Evolutionary conservation across 2,329 filamentous ascomycete species (phyloP), one percentile per base, ranked within the genome.

Genomic region (Monilinia aucupariae): DNA sequence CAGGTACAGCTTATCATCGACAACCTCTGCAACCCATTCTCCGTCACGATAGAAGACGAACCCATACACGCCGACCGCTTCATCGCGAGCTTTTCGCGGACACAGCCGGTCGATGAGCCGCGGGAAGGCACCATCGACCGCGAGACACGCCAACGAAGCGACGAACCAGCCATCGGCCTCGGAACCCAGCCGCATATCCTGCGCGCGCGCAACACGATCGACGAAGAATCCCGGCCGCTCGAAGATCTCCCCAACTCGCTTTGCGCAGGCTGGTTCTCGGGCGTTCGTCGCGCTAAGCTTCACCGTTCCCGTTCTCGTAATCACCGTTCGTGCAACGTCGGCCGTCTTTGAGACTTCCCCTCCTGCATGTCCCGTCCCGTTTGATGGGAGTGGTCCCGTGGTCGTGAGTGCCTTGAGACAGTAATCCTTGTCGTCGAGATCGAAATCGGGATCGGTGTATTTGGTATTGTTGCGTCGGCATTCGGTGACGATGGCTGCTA

Each of bases 151-250:
- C 49, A 96, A 75, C 0, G 90, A 89, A 8, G 91, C 88, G 78
- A 96, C 85, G 63, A 94, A 84, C 90, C 91, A 96, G 74, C 91
- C 96, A 72, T 96, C 90, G 2, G 91, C 91, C 66, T 88, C 85
- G 10, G 83, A 81, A 1, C 91, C 91, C 74, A 94, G 91, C 39
- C 88, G 83, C 25, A 96, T 87, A 74, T 96, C 90, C 67, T 87
- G 88, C 9, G 89, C 87, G 48, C 61, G 53, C 10, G 85, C 87
- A 2, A 89, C 86, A 0, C 88, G 88, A 67, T 92, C 87, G 65
- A 91, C 85, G 71, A 85, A 94, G 73, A 96, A 94, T 65, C 82
- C 78, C 1, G 90, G 89, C 0, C 83, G 79, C 56, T 91, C 89
- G 67, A 93, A 94, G 30, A 93, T 88, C 70, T 92, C 88, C 1